phyloP scores from a whole-genome alignment of 1,284 basidiomycete species.

The Leccinum pachyderme region DNA sequence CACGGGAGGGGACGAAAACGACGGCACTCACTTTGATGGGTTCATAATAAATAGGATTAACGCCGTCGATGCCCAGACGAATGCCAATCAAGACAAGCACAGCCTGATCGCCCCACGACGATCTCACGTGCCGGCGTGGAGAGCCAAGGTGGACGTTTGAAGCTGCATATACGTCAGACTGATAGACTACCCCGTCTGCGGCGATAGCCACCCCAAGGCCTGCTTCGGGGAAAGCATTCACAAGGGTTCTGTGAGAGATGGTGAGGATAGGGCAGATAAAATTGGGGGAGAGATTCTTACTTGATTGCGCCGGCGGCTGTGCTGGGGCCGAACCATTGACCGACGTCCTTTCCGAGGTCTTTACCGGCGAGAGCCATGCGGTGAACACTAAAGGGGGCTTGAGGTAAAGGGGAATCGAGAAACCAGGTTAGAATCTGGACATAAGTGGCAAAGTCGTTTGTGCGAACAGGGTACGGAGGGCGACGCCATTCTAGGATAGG shows the following conservation, averaged over 20 bases:
- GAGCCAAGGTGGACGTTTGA: constrained; percentile 52
- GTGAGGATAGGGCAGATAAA: constrained; percentile 8
- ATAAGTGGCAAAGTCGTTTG: constrained; percentile 71
- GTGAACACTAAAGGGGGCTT: constrained; percentile 95
- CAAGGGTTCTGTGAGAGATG: constrained; percentile 57
- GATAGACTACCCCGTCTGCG: constrained; percentile 81
- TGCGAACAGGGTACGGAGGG: constrained; percentile 58
- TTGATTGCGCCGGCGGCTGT: constrained; percentile 95
- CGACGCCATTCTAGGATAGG: constrained; percentile 72
- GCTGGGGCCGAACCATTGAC: constrained; percentile 98
- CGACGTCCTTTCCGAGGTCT: constrained; percentile 91
- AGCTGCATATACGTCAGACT: constrained; percentile 82
- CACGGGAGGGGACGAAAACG: not conserved
- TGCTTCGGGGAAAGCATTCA: constrained; percentile 77
- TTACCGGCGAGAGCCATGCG: constrained; percentile 95
- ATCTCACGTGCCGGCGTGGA: constrained; percentile 33
- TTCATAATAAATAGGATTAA: constrained; percentile 94
- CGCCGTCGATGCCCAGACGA: constrained; percentile 86
- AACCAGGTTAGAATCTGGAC: constrained; percentile 93
- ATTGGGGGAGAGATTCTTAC: constrained; percentile 40
- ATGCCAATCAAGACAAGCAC: constrained; percentile 88
- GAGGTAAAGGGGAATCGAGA: constrained; percentile 83
- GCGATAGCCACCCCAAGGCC: constrained; percentile 83
- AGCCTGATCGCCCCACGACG: constrained; percentile 77
- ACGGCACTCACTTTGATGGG: constrained; percentile 74